A percentile compares a stretch with the other conserved stretches of the same genome.
phyloP scores from a whole-genome alignment of 441 rosid species.

The Hypseocharis bilobata region DNA sequence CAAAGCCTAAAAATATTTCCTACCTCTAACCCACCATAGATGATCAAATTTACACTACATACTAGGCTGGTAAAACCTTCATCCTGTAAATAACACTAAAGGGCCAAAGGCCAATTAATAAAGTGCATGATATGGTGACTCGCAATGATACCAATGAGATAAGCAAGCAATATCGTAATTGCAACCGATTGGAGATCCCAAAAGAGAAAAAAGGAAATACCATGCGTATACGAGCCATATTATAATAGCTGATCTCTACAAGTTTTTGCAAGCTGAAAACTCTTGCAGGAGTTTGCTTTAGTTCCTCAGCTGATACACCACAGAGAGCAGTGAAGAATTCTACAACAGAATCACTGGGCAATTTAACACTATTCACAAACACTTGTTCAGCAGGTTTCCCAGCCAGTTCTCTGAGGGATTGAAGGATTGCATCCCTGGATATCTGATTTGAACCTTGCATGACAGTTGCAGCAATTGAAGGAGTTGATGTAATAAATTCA shows the following conservation, averaged over 20 bases:
- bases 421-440: slow-evolving; percentile 92
- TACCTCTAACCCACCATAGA: not conserved
- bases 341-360: slow-evolving; percentile 87
- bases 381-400: slow-evolving; percentile 96
- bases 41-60: not conserved
- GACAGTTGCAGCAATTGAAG: slow-evolving; percentile 83
- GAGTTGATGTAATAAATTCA: slow-evolving; percentile 86
- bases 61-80: not conserved
- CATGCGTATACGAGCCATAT: slow-evolving; percentile 96
- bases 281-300: slow-evolving; percentile 95
- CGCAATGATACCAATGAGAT: no score
- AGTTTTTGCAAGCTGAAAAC: slow-evolving; percentile 99
- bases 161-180: slow-evolving; percentile 10
- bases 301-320: slow-evolving; percentile 94
- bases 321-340: slow-evolving; percentile 97
- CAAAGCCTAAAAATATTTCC: not conserved
- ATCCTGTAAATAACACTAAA: slow-evolving; percentile 9
- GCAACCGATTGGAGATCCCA: not conserved
- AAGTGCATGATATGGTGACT: not conserved
- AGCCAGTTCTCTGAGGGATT: slow-evolving; percentile 75
- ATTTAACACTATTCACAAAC: slow-evolving; percentile 79
- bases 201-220: slow-evolving; percentile 42
- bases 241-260: slow-evolving; percentile 98
- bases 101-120: slow-evolving; percentile 7
- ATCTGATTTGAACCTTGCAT: slow-evolving; percentile 98